Evolutionary conservation across 2,329 filamentous ascomycete genomes (phyloP), one percentile per base, ranked within the genome.

Genomic region (Stachybotrys elegans): DNA sequence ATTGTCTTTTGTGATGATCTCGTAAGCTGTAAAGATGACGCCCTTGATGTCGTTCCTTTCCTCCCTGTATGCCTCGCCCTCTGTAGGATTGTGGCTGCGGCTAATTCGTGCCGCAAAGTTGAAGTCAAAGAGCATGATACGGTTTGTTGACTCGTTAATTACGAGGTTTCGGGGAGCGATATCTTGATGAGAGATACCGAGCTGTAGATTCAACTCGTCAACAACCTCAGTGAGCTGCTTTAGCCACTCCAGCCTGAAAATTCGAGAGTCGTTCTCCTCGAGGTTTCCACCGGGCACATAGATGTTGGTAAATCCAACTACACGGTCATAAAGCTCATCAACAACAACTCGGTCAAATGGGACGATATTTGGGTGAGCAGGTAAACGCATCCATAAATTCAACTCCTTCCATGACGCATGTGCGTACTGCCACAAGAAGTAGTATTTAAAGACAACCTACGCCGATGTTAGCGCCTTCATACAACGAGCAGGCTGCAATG

Each of bases 141-240:
- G 46, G 40, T 68, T 56, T 14, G 61, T 65, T 11, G 42, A 31
- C 5, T 51, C 45, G 42, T 69, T 52, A 40, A 70, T 45, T 1
- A 70, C 37, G 5, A 70, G 53, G 44, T 70, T 70, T 23, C 62
- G 57, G 4, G 61, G 48, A 4, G 59, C 57, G 40, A 71, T 55
- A 43, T 69, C 67, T 46, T 67, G 59, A 49, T 70, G 67, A 32
- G 55, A 49, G 29, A 70, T 58, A 22, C 67, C 65, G 27, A 61
- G 48, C 27, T 56, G 43, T 11, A 69, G 50, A 42, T 70, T 69
- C 21, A 70, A 51, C 27, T 61, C 56, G 43, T 70, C 66, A 7
- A 69, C 54, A 6, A 63, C 56, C 2, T 54, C 13, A 6, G 54
- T 60, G 7, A 69, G 57, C 44, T 70, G 65, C 20, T 57, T 44